A percentile compares a stretch with the other conserved stretches of the same genome.
Evolutionary conservation across 495 filamentous ascomycete species (phyloP).

Genomic region (Parathielavia hyrcaniae): DNA sequence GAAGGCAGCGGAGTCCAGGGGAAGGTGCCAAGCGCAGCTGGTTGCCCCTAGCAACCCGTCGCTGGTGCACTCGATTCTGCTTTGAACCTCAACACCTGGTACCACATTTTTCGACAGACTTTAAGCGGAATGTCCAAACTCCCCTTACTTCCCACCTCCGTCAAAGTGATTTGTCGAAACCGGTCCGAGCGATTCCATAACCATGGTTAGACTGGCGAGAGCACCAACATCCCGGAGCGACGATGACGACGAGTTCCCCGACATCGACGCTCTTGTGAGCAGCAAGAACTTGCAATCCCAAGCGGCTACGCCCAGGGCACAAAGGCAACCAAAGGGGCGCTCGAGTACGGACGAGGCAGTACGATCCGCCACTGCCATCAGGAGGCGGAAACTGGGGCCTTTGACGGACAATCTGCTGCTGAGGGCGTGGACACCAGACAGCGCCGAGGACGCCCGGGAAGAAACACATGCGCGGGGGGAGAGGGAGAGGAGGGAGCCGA

Average conservation of each 20-base stretch:
- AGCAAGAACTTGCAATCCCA: constrained; percentile 2
- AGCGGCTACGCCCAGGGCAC: not conserved
- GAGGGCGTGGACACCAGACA: constrained; percentile 24
- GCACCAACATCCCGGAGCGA: constrained; percentile 9
- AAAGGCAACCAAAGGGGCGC: not conserved
- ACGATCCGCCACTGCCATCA: constrained; percentile 15
- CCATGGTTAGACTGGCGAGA: constrained; percentile 15
- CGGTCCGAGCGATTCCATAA: not conserved
- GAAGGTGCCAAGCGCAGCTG: too few relatives aligned
- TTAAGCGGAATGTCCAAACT: not conserved
- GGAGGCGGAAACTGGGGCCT: constrained; percentile 24
- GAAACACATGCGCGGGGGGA: not conserved
- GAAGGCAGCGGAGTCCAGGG: too few relatives aligned
- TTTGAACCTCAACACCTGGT: not conserved
- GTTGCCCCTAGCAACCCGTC: not conserved
- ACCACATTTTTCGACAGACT: not conserved
- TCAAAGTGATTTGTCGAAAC: not conserved
- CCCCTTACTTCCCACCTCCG: not conserved
- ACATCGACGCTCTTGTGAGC: constrained; percentile 10
- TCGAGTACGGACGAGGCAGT: not conserved
- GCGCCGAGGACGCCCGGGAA: not conserved
- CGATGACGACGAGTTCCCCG: constrained; percentile 36
- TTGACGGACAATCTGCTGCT: constrained; percentile 21
- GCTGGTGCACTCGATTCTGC: not conserved
- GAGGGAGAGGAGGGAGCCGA: not conserved